Conservation (phyloP, 1,284 basidiomycete species). For the Inonotus obliquus region DNA sequence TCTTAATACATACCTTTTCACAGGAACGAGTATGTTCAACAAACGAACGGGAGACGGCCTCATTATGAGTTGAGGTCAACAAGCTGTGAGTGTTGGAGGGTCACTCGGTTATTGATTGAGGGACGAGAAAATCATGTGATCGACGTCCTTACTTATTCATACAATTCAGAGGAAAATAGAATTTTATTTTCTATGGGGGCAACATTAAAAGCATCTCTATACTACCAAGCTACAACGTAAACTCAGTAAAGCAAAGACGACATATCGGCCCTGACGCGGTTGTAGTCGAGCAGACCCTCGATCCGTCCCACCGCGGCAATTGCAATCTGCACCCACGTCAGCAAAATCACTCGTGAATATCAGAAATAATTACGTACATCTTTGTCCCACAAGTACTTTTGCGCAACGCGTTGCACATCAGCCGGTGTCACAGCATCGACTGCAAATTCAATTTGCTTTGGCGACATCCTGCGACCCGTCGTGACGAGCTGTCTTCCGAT, state of each 20-base stretch:
- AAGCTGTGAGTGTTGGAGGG: too few species aligned
- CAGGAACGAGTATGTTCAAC: conserved; percentile 87
- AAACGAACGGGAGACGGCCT: conserved; percentile 66
- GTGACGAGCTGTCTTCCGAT: conserved; percentile 97
- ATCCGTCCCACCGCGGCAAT: conserved; percentile 80
- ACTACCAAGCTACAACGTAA: neutral
- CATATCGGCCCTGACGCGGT: conserved; percentile 76
- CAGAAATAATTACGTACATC: conserved; percentile 53
- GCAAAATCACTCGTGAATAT: conserved; percentile 18
- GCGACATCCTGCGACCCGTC: conserved; percentile 84
- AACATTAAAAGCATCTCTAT: neutral
- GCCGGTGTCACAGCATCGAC: conserved; percentile 84
- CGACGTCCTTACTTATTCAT: neutral
- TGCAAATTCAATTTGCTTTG: conserved; percentile 90
- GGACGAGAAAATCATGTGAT: neutral
- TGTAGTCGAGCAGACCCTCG: conserved; percentile 87
- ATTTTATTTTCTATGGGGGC: neutral
- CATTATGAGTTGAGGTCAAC: conserved; percentile 40
- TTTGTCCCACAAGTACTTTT: conserved; percentile 97
- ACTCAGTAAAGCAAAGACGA: conserved; percentile 70
- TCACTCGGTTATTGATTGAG: too few species aligned
- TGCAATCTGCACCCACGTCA: conserved; percentile 51
- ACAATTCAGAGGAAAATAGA: neutral
- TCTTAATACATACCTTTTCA: conserved; percentile 69
- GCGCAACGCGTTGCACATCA: conserved; percentile 94